phyloP scores from a whole-genome alignment of 179 eudicot genomes.

The Vitellaria paradoxa region DNA sequence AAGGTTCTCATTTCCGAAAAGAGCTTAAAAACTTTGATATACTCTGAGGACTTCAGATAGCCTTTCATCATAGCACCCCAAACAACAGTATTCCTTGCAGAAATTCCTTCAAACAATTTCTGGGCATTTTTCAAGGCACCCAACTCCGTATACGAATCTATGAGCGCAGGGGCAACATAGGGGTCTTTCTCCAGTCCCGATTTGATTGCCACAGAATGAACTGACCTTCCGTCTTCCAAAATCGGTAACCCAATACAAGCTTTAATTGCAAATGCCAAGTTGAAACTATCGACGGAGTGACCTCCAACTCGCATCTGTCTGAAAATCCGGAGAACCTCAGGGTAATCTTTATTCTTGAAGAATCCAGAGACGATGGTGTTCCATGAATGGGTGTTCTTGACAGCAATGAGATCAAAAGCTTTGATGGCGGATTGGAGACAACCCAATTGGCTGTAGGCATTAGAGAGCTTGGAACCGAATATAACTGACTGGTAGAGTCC shows the following conservation, averaged over 20 bases:
- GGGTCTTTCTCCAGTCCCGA: slow-evolving; percentile 14
- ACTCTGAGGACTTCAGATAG: slow-evolving; percentile 9
- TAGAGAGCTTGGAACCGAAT: slow-evolving; percentile 16
- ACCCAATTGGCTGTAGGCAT: slow-evolving; percentile 12
- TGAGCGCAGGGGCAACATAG: slow-evolving; percentile 17
- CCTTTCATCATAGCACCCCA: slow-evolving; percentile 15
- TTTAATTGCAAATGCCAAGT: slow-evolving; percentile 17
- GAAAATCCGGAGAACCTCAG: background rate
- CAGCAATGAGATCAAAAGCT: background rate
- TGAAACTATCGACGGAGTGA: slow-evolving; percentile 8
- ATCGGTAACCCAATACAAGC: slow-evolving; percentile 2
- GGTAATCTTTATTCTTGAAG: slow-evolving; percentile 1
- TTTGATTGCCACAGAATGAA: slow-evolving; percentile 12
- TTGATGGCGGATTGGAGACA: slow-evolving; percentile 5
- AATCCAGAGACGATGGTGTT: slow-evolving; percentile 13
- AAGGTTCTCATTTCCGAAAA: slow-evolving; percentile 8
- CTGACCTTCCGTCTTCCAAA: slow-evolving; percentile 9
- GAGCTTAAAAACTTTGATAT: slow-evolving; percentile 3
- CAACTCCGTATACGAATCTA: slow-evolving; percentile 9
- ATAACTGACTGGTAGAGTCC: slow-evolving; percentile 7
- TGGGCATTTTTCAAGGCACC: slow-evolving; percentile 11
- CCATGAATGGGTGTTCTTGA: slow-evolving; percentile 15
- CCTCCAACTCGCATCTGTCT: slow-evolving; percentile 6
- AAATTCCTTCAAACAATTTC: slow-evolving; percentile 14
- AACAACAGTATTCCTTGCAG: background rate